Percentiles rank a stretch among this genome's conserved stretches.
phyloP scores from a whole-genome alignment of 2,329 filamentous ascomycete species.

The Fusarium ambrosium region DNA sequence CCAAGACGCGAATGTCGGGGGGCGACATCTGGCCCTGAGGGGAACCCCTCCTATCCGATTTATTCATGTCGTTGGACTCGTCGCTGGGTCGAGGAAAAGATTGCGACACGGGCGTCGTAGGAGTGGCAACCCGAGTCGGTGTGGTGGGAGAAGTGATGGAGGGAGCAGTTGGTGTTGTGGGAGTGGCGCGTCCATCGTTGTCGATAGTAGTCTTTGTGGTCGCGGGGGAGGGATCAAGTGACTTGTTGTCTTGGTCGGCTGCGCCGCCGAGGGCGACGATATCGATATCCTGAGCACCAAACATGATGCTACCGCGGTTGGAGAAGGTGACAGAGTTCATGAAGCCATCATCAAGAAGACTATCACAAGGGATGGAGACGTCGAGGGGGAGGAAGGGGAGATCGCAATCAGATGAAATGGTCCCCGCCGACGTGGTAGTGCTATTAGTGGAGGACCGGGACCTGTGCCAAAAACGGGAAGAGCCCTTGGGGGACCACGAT shows the following conservation, averaged over 20 bases:
- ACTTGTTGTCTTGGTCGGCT: conserved; percentile 23
- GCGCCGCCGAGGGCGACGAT: conserved; percentile 39
- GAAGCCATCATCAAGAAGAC: conserved; percentile 70
- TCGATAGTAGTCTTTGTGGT: conserved; percentile 31
- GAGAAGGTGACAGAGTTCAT: conserved; percentile 71
- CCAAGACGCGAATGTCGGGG: conserved; percentile 66
- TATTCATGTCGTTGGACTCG: conserved; percentile 43
- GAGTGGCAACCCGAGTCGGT: conserved; percentile 27
- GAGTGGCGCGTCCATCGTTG: conserved; percentile 42
- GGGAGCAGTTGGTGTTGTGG: conserved; percentile 30
- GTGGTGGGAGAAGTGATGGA: conserved; percentile 25
- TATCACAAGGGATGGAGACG: conserved; percentile 68
- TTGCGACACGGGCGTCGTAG: conserved; percentile 42
- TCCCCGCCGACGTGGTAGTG: conserved; percentile 39
- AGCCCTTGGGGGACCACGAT: conserved; percentile 37
- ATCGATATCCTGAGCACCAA: conserved; percentile 61
- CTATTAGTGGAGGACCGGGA: conserved; percentile 45
- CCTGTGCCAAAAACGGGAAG: conserved; percentile 48
- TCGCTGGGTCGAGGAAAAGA: conserved; percentile 41
- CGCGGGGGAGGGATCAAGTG: conserved; percentile 16
- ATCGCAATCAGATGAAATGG: conserved; percentile 46
- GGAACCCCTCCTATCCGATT: conserved; percentile 28
- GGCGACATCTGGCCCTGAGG: conserved; percentile 43
- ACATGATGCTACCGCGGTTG: conserved; percentile 74
- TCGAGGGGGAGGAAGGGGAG: conserved; percentile 65